These are phyloP conservation scores for Colletotrichum horii DNA, from an alignment of 2,329 filamentous ascomycete genomes.

Conservation along the genomic window DNA sequence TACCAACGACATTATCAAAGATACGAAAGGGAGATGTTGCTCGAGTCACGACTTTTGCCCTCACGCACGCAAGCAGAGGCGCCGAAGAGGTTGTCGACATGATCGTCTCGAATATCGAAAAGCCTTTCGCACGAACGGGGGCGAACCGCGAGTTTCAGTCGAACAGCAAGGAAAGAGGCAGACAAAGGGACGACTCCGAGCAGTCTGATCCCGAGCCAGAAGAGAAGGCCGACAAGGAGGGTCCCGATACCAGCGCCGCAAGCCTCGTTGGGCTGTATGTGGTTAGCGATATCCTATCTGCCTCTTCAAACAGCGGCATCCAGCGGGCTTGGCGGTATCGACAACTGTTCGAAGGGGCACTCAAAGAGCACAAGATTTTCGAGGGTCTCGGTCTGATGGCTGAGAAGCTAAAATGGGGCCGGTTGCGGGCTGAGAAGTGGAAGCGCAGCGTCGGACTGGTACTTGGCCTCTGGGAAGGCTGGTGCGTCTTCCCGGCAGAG, in stretches of 20 bases:
- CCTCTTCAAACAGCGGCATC: constrained; percentile 76
- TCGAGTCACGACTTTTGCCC: constrained; percentile 84
- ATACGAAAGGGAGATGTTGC: constrained; percentile 87
- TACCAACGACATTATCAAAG: constrained; percentile 77
- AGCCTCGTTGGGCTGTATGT: constrained; percentile 84
- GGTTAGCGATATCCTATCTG: constrained; percentile 77
- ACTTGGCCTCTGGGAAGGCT: constrained; percentile 73
- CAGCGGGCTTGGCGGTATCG: constrained; percentile 88
- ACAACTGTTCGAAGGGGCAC: constrained; percentile 75
- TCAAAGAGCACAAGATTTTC: constrained; percentile 74
- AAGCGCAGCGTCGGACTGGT: constrained; percentile 75
- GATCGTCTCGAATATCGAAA: constrained; percentile 81
- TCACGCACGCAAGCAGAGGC: constrained; percentile 83
- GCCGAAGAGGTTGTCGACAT: constrained; percentile 92
- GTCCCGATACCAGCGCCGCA: constrained; percentile 70
- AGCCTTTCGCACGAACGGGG: constrained; percentile 74
- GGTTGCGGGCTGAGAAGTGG: constrained; percentile 84
- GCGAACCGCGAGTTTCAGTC: constrained; percentile 56
- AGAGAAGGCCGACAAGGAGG: constrained; percentile 47
- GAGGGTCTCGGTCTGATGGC: constrained; percentile 77
- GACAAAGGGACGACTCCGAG: constrained; percentile 37
- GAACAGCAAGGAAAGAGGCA: constrained; percentile 26
- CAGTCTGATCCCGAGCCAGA: constrained; percentile 41
- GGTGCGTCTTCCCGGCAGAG: constrained; percentile 75
- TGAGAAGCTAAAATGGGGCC: constrained; percentile 77